Percentiles rank a stretch among this genome's conserved stretches.
Conservation (phyloP, 331 rosid species). For the Malus hybrid region DNA sequence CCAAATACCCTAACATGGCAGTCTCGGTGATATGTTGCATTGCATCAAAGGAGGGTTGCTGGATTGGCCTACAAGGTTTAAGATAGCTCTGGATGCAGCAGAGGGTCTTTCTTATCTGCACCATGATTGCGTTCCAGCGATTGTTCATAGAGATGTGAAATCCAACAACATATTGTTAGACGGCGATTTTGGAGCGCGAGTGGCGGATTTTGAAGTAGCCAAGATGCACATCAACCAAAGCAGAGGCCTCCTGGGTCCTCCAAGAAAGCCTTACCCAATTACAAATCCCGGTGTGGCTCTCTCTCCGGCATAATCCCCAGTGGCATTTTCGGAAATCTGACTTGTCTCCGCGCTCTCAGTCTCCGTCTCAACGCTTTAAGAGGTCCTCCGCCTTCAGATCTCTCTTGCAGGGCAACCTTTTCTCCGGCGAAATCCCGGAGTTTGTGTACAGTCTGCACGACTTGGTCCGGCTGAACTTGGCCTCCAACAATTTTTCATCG, state of each 20-base stretch:
- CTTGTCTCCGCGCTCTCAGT: constrained; percentile 62
- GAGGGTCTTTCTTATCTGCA: constrained; percentile 95
- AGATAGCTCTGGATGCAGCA: constrained; percentile 80
- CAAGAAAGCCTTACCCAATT: too few relatives aligned
- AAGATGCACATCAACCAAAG: constrained; percentile 16
- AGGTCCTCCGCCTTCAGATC: constrained; percentile 70
- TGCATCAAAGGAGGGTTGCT: constrained; percentile 67
- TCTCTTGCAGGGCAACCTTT: constrained; percentile 57
- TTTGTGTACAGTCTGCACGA: constrained; percentile 28
- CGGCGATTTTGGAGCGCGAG: constrained; percentile 68
- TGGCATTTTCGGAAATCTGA: constrained; percentile 55
- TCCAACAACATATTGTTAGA: constrained; percentile 86
- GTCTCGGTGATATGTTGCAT: constrained; percentile 83
- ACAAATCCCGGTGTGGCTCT: constrained; percentile 58
- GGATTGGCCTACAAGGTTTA: constrained; percentile 86
- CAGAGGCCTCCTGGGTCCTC: too few relatives aligned
- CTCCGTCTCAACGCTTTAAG: constrained; percentile 70
- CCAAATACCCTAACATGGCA: constrained; percentile 31
- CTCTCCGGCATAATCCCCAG: constrained; percentile 46
- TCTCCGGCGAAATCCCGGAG: constrained; percentile 61
- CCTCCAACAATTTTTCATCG: constrained; percentile 67
- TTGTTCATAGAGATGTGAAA: constrained; percentile 90
- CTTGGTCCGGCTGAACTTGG: constrained; percentile 67
- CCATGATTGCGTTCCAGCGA: constrained; percentile 91
- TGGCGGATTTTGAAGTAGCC: constrained; percentile 91